Evolutionary conservation across 2,329 filamentous ascomycete species (phyloP), one percentile per base, ranked within the genome.

Genomic region (Pseudogymnoascus sp.): DNA sequence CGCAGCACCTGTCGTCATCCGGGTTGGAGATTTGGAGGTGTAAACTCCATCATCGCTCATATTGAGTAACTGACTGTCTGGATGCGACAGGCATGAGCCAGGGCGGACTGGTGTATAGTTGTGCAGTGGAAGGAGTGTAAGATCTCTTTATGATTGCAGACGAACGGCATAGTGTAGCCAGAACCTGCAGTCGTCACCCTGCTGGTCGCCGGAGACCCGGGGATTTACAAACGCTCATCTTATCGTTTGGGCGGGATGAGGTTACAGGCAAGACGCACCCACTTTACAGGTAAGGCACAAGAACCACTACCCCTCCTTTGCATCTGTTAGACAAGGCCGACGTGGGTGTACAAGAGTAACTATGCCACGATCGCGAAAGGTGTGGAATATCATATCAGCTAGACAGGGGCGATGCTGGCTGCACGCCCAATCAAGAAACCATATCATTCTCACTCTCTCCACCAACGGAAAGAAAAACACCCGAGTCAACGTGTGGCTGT

Each of bases 21-120:
- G 10, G 19, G 29, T 33, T 33, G 50, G 50, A 33, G 50, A 33
- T 33, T 33, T 33, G 29, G 26, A 33, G 11, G 50, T 10, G 5
- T 56, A n/a, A 13, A 2, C 29, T 56, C 29, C 50, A 56, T 56
- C 50, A n/a, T 56, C 50, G 50, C 50, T 56, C 50, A 56, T 56
- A 56, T 33, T 56, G 50, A 53, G 23, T 53, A 53, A 31, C 46
- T 53, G 23, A 4, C 50, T 33, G 6, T 56, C 17, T 33, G 11
- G 26, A 56, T 19, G 50, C 50, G 29, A 56, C 50, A 56, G 29
- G 26, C 46, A 33, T 31, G 46, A 17, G 46, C 46, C 46, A 56
- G 46, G n/a, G 26, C 46, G 26, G 50, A 13, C 17, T 56, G 29
- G 29, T 33, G n/a, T 56, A 33, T 33, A 56, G 29, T 33, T 56